Evolutionary conservation across 306 rosid genomes (phyloP), one percentile per base, ranked within the genome.

Genomic region (Gastrolobium bilobum): DNA sequence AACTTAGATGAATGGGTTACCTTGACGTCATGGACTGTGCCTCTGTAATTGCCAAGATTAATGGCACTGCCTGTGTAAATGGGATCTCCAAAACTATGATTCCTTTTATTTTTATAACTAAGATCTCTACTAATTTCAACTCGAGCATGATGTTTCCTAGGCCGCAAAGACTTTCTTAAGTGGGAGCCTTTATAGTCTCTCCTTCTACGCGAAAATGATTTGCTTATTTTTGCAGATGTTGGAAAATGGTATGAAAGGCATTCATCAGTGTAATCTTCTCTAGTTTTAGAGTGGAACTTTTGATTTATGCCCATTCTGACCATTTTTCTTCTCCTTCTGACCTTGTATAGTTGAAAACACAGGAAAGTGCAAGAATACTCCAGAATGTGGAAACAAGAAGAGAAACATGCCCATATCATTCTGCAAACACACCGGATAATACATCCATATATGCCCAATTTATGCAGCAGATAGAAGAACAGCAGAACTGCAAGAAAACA

Each of bases 381-480:
- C 66, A 63, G 78, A 50, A 82, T 62, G 80, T 81, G 78, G 65
- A 82, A 75, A 48, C 88, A 88, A 42, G 84, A 86, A 79, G 87
- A 67, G 56, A 82, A 50, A 59, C 91, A 91, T 58, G 78, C 54
- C 83, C 92, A 89, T 43, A 73, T 54, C 39, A 79, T 80, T 68
- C 81, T 80, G 89, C 88, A 89, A 44, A 89, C 35, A 58, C 84
- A 61, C 52, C 83, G 65, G 44, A 88, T 60, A 10, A 89, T 29
- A 47, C 94, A 89, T 52, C 81, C 79, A 63, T 73, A 86, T 44
- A 89, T 76, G 51, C 92, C 92, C 71, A 89, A 48, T 85, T 89
- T 88, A 60, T 85, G 47, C 58, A 84, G 58, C 43, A 91, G 68
- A 68, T 86, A 91, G 0, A 91, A 42, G 87, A 89, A 81, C 56